phyloP scores from a whole-genome alignment of 768 basidiomycete genomes.

The Leccinum arenicola region DNA sequence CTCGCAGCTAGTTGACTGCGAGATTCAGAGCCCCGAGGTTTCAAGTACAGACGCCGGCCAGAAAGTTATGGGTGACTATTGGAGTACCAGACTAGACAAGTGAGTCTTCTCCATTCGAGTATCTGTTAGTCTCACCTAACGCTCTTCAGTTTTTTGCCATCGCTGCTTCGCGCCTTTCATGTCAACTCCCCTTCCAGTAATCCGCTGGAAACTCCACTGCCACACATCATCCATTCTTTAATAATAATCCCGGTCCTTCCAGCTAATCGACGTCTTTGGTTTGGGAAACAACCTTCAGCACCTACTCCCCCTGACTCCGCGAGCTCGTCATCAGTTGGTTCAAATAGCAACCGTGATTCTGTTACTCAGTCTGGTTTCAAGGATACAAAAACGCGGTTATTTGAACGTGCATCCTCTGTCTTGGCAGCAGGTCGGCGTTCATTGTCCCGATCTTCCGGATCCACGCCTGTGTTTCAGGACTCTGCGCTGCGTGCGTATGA shows the following conservation, averaged over 20 bases:
- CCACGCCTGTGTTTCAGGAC: conserved; percentile 38
- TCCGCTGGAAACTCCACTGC: conserved; percentile 71
- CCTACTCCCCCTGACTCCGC: conserved; percentile 37
- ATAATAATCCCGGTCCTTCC: conserved; percentile 72
- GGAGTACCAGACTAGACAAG: conserved; percentile 74
- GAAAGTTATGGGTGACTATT: conserved; percentile 69
- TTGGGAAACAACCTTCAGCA: conserved; percentile 42
- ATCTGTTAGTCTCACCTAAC: neutral
- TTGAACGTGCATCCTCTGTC: conserved; percentile 29
- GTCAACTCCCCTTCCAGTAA: conserved; percentile 56
- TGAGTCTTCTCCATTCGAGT: conserved; percentile 32
- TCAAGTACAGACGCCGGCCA: conserved; percentile 14
- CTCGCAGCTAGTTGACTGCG: conserved; percentile 38
- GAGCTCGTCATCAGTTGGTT: conserved; percentile 27
- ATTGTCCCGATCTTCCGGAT: conserved; percentile 46
- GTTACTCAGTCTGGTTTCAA: conserved; percentile 11
- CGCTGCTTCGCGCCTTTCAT: conserved; percentile 69
- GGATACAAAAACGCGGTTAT: conserved; percentile 21
- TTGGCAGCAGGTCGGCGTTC: conserved; percentile 32
- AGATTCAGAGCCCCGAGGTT: conserved; percentile 37
- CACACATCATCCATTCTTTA: conserved; percentile 79
- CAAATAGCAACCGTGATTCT: conserved; percentile 7
- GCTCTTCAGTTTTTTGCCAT: conserved; percentile 52
- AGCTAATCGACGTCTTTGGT: conserved; percentile 59
- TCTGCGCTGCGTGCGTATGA: conserved; percentile 64